Evolutionary conservation across 1,284 basidiomycete genomes (phyloP), one percentile per base, ranked within the genome.

Genomic region (Pisolithus thermaeus): DNA sequence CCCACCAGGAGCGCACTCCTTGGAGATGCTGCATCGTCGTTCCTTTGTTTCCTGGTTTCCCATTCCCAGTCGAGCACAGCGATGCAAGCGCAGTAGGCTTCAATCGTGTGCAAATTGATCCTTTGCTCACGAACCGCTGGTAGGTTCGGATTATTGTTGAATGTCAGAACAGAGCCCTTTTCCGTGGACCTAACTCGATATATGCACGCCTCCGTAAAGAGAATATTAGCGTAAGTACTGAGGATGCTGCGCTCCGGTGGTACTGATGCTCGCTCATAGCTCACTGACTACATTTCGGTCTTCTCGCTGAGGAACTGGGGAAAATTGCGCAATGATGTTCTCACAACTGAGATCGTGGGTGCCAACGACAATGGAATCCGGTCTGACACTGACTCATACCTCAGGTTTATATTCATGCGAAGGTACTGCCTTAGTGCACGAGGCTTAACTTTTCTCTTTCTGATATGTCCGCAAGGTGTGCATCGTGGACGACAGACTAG

Each of bases 11-110:
- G 59, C 75, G 81, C 3, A 89, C 81, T 1, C 80, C 81, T 4
- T 99, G 96, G 96, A 87, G 87, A 60, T 95, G 93, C 41, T 91
- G 94, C 64, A 88, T 99, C 56, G 73, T 99, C 53, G 92, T 99
- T 50, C 96, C 96, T 2, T 74, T 96, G 3, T 74, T 97, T 18
- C 97, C 96, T 6, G 96, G 96, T 0, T 99, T 98, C 71, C 84
- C 95, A 0, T 93, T 90, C 73, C 87, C 94, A 0, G 83, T 99
- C 50, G 96, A 98, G 66, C 87, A 95, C 59, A 81, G 84, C 39
- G 94, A 97, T 65, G 96, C 93, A 5, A 91, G 88, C 58, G 90
- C 93, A 14, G 87, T 93, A 65, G 55, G 90, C 18, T 50, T 32
- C 35, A 22, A 44, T 35, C 36, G 9, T 51, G 3, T 22, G 23